Conservation (phyloP, 352 stramenopile species). For the Plasmopara viticola region DNA sequence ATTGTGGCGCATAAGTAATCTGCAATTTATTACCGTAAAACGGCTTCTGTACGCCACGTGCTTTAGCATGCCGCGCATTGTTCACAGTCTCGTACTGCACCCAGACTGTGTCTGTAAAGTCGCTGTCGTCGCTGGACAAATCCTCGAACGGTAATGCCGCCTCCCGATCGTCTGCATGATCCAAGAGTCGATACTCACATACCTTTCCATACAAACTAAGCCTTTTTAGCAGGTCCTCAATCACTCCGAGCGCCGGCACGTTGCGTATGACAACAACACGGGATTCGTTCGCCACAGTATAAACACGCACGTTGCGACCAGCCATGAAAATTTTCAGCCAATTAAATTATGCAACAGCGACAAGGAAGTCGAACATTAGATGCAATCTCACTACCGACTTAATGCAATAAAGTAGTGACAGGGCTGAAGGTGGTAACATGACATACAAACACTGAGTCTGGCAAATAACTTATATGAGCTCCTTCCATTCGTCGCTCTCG, state of each 20-base stretch:
- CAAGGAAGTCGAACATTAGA: no score
- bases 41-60: constrained; percentile 42
- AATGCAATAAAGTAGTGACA: no score
- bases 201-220: constrained; percentile 50
- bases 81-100: constrained; percentile 72
- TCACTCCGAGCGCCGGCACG: constrained; percentile 47
- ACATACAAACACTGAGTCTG: constrained; percentile 23
- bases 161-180: constrained; percentile 40
- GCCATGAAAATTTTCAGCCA: constrained; percentile 21
- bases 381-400: no score
- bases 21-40: constrained; percentile 61
- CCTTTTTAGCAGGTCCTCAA: constrained; percentile 46
- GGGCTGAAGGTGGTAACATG: constrained; percentile 1
- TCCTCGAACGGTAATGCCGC: constrained; percentile 18
- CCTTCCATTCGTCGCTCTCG: constrained; percentile 26
- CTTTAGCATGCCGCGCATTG: constrained; percentile 66
- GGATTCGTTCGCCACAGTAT: constrained; percentile 55
- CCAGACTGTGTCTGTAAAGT: constrained; percentile 63
- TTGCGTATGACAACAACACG: constrained; percentile 57
- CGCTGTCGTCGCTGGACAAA: constrained; percentile 10
- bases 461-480: constrained; percentile 46
- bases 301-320: constrained; percentile 33
- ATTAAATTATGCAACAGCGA: constrained; percentile 1
- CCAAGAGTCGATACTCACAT: constrained; percentile 42
- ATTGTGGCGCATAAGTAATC: constrained; percentile 57